These are phyloP conservation scores for Vickermania spadyakhi DNA, from an alignment of 208 protist species.

Conservation along the genomic window DNA sequence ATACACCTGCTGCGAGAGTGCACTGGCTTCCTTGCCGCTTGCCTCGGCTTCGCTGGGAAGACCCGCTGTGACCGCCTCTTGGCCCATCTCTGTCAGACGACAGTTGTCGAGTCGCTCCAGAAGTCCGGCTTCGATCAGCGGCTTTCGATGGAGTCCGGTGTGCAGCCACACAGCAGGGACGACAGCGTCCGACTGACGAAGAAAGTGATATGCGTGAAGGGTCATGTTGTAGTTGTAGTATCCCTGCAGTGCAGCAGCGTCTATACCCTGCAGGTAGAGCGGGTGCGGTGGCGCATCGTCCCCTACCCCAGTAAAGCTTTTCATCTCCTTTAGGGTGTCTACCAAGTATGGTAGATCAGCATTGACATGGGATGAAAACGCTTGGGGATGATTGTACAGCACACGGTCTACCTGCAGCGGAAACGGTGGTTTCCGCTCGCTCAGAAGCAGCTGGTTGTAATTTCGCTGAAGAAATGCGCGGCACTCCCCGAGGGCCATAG, in stretches of 20 bases:
- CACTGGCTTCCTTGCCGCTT: not conserved
- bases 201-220: constrained; percentile 65
- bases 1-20: not conserved
- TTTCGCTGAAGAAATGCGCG: constrained; percentile 29
- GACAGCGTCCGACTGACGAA: constrained; percentile 50
- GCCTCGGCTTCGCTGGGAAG: not conserved
- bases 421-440: constrained; percentile 17
- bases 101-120: constrained; percentile 3
- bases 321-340: not conserved
- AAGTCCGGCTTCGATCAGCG: constrained; percentile 5
- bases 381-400: constrained; percentile 30
- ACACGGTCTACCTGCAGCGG: constrained; percentile 30
- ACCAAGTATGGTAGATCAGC: constrained; percentile 13
- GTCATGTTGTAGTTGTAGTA: constrained; percentile 63
- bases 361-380: constrained; percentile 48
- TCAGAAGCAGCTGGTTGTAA: constrained; percentile 22
- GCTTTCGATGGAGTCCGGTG: constrained; percentile 10
- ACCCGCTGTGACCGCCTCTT: not conserved
- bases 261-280: constrained; percentile 3
- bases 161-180: constrained; percentile 37
- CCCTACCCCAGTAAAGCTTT: constrained; percentile 1
- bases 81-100: not conserved
- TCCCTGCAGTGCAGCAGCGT: constrained; percentile 5
- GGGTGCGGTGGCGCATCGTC: constrained; percentile 8
- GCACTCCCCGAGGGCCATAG: constrained; percentile 70